Evolutionary conservation across 1,284 basidiomycete species (phyloP).

Genomic region (Wallemia mellicola): DNA sequence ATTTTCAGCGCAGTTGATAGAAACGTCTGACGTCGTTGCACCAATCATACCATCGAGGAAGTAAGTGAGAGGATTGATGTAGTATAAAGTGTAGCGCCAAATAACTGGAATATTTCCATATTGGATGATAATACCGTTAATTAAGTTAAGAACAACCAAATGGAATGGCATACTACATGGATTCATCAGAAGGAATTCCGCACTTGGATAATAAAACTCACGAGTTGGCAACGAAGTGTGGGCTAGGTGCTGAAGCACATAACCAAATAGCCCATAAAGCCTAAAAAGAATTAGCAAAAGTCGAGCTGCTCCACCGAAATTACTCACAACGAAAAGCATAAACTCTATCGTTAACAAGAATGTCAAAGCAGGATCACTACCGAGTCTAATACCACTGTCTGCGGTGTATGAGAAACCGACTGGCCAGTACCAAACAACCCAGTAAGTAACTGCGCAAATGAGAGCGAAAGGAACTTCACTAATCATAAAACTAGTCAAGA

Average conservation of each 20-base stretch:
- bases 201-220: no score
- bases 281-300: neutral
- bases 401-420: neutral
- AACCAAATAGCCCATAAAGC: neutral
- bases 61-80: neutral
- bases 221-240: neutral
- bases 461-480: neutral
- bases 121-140: neutral
- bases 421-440: neutral
- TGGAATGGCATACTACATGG: neutral
- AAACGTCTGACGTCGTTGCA: neutral
- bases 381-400: neutral
- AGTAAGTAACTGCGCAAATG: neutral
- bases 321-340: no score
- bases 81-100: neutral
- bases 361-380: neutral
- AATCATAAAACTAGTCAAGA: neutral
- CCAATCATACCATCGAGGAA: neutral
- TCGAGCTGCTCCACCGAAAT: no score
- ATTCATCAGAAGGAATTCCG: no score
- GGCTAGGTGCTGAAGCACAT: neutral
- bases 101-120: neutral
- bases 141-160: neutral
- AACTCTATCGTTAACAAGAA: neutral
- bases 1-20: neutral